These are phyloP conservation scores for Petunia secreta DNA, from an alignment of 257 asterid genomes.

Conservation along the genomic window DNA sequence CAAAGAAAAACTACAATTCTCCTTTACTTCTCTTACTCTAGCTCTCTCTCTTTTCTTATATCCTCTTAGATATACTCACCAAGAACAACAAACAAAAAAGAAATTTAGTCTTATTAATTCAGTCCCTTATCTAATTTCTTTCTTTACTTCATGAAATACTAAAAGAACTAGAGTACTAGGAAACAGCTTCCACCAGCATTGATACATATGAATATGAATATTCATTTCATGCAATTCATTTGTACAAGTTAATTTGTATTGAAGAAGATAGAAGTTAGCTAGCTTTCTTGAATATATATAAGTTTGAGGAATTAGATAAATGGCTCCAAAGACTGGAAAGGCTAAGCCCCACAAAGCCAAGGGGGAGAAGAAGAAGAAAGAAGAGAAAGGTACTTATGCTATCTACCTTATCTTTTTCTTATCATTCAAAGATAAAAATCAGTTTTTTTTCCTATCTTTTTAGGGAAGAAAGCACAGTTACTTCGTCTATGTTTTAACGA, in stretches of 20 bases:
- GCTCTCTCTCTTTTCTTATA: constrained; percentile 36
- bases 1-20: background rate
- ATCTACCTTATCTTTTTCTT: background rate
- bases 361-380: constrained; percentile 93
- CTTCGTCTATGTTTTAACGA: too few species aligned
- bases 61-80: constrained; percentile 37
- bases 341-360: constrained; percentile 70
- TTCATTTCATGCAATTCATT: background rate
- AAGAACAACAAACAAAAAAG: background rate
- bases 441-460: background rate
- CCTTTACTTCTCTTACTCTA: background rate
- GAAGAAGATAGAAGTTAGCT: background rate
- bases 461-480: background rate
- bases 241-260: background rate
- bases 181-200: constrained; percentile 9
- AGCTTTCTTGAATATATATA: too few species aligned
- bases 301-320: constrained; percentile 27
- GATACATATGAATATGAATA: constrained; percentile 20
- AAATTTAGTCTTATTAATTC: background rate
- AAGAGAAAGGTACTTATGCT: constrained; percentile 64
- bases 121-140: constrained; percentile 21
- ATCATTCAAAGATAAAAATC: background rate
- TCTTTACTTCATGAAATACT: constrained; percentile 22
- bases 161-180: background rate
- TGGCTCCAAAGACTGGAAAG: constrained; percentile 85